phyloP scores from a whole-genome alignment of 2,329 filamentous ascomycete genomes.

The Bipolaris zeicola region DNA sequence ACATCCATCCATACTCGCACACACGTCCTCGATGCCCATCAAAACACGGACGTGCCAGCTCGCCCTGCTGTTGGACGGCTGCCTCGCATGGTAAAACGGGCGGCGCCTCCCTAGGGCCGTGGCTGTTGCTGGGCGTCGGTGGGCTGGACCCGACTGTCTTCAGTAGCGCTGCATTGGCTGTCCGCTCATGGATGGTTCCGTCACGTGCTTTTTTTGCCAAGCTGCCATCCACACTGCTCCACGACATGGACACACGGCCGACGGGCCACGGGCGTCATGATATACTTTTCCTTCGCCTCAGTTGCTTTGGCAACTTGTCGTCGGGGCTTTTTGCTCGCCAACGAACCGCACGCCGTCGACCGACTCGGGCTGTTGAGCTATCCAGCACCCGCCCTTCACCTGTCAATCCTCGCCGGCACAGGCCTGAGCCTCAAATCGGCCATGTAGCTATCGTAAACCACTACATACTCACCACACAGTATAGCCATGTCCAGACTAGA shows the following conservation, averaged over 20 bases:
- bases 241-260: too few relatives aligned
- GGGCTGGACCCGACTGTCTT: not conserved
- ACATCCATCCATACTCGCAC: not conserved
- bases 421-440: not conserved
- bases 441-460: too few relatives aligned
- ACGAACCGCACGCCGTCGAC: not conserved
- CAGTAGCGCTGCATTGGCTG: too few relatives aligned
- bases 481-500: too few relatives aligned
- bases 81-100: not conserved
- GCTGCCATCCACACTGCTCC: too few relatives aligned
- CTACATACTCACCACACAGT: too few relatives aligned
- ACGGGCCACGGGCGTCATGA: too few relatives aligned
- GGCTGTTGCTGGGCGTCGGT: not conserved
- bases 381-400: conserved; percentile 1
- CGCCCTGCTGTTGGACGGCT: too few relatives aligned
- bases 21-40: too few relatives aligned
- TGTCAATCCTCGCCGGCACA: conserved; percentile 2
- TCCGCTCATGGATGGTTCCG: not conserved
- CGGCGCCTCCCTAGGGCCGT: not conserved
- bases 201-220: not conserved
- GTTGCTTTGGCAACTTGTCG: too few relatives aligned
- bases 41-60: too few relatives aligned
- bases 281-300: too few relatives aligned
- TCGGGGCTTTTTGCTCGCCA: not conserved
- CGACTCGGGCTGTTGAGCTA: not conserved